Conservation (phyloP, 192 early-diverging fungal species). For the Chytriomyces hyalinus region DNA sequence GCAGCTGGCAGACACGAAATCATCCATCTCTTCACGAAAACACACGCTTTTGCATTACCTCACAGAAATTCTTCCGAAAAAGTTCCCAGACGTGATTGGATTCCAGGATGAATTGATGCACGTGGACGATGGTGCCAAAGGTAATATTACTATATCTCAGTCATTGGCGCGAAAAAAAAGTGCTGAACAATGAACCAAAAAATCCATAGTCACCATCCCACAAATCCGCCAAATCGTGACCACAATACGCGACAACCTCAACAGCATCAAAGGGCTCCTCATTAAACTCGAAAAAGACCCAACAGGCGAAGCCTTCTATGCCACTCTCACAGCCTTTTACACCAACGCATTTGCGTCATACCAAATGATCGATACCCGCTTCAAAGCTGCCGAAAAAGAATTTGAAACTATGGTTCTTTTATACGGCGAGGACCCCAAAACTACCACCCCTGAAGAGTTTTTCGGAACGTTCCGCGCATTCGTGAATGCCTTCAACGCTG, state of each 20-base stretch:
- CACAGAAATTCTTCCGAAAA: conserved; percentile 49
- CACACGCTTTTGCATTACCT: conserved; percentile 57
- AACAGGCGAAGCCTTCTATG: conserved; percentile 30
- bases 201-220: conserved; percentile 47
- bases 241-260: conserved; percentile 47
- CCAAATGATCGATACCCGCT: conserved; percentile 38
- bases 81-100: conserved; percentile 51
- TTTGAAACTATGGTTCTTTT: conserved; percentile 45
- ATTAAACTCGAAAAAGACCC: conserved; percentile 45
- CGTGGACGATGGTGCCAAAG: conserved; percentile 55
- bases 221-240: conserved; percentile 43
- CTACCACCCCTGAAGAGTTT: conserved; percentile 58
- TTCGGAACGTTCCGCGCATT: conserved; percentile 56
- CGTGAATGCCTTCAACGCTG: conserved; percentile 38
- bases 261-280: conserved; percentile 43
- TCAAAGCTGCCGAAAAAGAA: conserved; percentile 47
- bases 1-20: conserved; percentile 58
- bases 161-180: neutral
- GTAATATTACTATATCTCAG: conserved; percentile 21
- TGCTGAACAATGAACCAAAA: neutral
- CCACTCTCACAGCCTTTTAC: conserved; percentile 43
- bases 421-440: conserved; percentile 60
- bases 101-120: conserved; percentile 48
- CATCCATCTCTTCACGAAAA: conserved; percentile 45
- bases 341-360: conserved; percentile 38